These are phyloP conservation scores for Phaeolepiota aurea DNA, from an alignment of 768 basidiomycete species.

Conservation along the genomic window DNA sequence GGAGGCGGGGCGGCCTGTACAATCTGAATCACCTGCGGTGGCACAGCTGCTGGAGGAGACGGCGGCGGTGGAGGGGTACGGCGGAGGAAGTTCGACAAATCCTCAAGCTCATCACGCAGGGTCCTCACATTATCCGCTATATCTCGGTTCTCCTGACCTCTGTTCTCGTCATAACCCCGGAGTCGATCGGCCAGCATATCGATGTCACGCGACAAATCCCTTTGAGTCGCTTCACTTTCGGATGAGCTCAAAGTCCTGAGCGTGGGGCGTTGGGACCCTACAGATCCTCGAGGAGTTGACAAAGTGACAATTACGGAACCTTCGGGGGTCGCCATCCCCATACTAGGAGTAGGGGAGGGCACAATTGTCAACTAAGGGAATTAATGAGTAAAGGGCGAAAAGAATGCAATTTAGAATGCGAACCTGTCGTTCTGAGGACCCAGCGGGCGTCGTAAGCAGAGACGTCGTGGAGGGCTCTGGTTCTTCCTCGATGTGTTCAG, in stretches of 20 bases:
- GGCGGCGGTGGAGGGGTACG: slow-evolving; percentile 25
- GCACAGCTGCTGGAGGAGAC: slow-evolving; percentile 8
- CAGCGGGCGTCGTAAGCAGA: slow-evolving; percentile 37
- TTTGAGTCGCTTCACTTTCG: slow-evolving; percentile 35
- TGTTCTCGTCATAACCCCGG: slow-evolving; percentile 39
- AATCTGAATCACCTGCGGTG: slow-evolving; percentile 2
- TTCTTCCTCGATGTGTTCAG: slow-evolving; percentile 8
- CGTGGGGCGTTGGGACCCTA: slow-evolving; percentile 25
- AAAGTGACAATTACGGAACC: slow-evolving; percentile 2
- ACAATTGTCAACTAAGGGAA: slow-evolving; percentile 7
- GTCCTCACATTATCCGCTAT: slow-evolving; percentile 60
- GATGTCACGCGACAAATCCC: slow-evolving; percentile 42
- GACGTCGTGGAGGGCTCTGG: slow-evolving; percentile 44
- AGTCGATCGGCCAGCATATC: slow-evolving; percentile 50
- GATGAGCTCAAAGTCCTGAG: slow-evolving; percentile 21
- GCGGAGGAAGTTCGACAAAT: slow-evolving; percentile 50
- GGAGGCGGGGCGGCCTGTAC: slow-evolving; percentile 1
- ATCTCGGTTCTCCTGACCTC: slow-evolving; percentile 58
- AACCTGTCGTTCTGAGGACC: slow-evolving; percentile 21
- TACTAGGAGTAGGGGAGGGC: slow-evolving; percentile 12
- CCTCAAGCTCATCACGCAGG: slow-evolving; percentile 60
- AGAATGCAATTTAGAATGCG: slow-evolving; percentile 13
- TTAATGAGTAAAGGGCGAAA: slow-evolving; percentile 4
- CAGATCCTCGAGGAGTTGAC: slow-evolving; percentile 29
- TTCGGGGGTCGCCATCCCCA: slow-evolving; percentile 1